Evolutionary conservation across 2,329 filamentous ascomycete species (phyloP), one percentile per base, ranked within the genome.

Genomic region (Chaetomium olivaceum): DNA sequence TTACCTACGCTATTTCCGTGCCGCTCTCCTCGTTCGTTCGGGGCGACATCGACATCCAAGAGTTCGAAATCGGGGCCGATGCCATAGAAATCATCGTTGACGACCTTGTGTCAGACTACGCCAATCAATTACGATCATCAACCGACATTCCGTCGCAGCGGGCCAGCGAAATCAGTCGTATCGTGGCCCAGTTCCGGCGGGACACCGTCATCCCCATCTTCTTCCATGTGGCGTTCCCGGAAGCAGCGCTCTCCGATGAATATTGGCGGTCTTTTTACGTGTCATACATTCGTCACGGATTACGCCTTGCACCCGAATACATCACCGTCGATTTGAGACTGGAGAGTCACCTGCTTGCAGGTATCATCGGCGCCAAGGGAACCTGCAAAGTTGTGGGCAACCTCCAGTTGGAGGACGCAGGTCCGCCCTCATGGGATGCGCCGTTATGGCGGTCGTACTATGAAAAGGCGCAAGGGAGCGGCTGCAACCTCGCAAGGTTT

Each of bases 1-100:
- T 88, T 70, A 92, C 90, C 0, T 90, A 89, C 71, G 88, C 89
- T 5, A 80, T 90, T 0, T 86, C 86, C 3, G 79, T 91, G 1
- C 82, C 85, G 2, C 75, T 90, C 1, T 85, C 85, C 0, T 81
- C 83, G 19, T 76, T 92, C 2, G 72, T 88, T 1, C 76, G 80
- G 1, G 78, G 79, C 12, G 76, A 82, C 1, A 71, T 88, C 23
- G 85, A 91, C 64, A 82, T 91, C 12, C 87, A 90, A 69, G 84
- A 87, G 29, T 76, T 89, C 23, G 88, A 90, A 66, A 83, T 83
- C n/a, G 88, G 87, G 4, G 85, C 83, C 3, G 89, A 91, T 74
- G 88, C 87, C 6, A 84, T 91, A 36, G 87, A 91, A 71, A 77
- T 91, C 4, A 80, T 84, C 16, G 77, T 89, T 25, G 82, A 84